Evolutionary conservation across 2,329 filamentous ascomycete genomes (phyloP).

Genomic region (Curvularia spicifera): DNA sequence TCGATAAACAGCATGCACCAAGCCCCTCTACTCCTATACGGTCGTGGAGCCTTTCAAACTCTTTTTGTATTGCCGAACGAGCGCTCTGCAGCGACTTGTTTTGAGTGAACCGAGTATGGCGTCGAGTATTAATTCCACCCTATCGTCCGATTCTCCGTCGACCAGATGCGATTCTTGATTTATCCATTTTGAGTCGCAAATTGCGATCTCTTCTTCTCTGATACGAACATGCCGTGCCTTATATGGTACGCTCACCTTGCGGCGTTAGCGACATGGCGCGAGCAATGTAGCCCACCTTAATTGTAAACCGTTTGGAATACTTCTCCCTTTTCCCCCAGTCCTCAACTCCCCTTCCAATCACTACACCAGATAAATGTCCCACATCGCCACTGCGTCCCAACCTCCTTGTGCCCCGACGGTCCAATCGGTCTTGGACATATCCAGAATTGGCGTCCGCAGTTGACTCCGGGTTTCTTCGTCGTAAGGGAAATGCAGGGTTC

Average conservation of each 20-base stretch:
- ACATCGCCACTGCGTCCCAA: constrained; percentile 84
- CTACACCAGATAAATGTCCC: constrained; percentile 78
- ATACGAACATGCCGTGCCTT: background rate
- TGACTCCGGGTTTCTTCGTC: constrained; percentile 89
- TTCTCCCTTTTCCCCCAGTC: background rate
- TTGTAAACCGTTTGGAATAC: background rate
- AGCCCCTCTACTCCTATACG: constrained; percentile 7
- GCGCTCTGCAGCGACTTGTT: background rate
- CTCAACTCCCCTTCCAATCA: constrained; percentile 60
- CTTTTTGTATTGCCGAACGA: background rate
- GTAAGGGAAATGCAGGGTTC: constrained; percentile 84
- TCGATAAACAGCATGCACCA: constrained; percentile 27
- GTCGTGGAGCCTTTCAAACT: background rate
- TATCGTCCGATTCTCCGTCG: background rate
- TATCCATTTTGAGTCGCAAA: background rate
- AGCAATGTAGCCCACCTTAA: background rate
- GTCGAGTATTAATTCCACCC: background rate
- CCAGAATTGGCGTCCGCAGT: constrained; percentile 72
- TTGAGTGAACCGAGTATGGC: background rate
- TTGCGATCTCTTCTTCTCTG: background rate
- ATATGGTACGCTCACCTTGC: background rate
- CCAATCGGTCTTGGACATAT: constrained; percentile 76
- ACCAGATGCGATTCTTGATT: background rate
- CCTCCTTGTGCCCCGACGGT: constrained; percentile 84
- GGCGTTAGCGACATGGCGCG: background rate